A percentile compares a stretch with the other conserved stretches of the same genome.
Evolutionary conservation across 352 stramenopile species (phyloP).

Genomic region (Phytophthora melonis): DNA sequence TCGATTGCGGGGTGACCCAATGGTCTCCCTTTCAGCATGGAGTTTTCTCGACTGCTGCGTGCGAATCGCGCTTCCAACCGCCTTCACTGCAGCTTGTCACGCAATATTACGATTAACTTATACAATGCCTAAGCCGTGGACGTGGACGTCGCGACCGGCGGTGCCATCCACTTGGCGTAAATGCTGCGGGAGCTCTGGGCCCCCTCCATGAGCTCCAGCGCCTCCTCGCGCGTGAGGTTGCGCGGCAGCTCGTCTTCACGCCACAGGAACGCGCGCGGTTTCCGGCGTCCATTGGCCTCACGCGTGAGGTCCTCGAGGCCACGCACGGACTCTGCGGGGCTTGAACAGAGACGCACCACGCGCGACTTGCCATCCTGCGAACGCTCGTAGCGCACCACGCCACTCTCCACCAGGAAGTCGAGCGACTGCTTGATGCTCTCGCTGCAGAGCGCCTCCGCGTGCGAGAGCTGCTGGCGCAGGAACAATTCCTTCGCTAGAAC

Average conservation of each 20-base stretch:
- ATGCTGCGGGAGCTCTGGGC: conserved; percentile 31
- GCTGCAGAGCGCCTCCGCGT: conserved; percentile 79
- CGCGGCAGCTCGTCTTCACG: conserved; percentile 37
- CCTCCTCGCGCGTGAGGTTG: conserved; percentile 40
- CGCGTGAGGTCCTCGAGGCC: conserved; percentile 45
- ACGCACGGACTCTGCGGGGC: neutral
- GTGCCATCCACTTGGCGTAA: conserved; percentile 52
- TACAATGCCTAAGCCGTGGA: conserved; percentile 12
- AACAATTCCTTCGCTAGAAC: conserved; percentile 65
- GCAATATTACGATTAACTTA: conserved; percentile 36
- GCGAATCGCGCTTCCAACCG: neutral
- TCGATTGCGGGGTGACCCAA: no score
- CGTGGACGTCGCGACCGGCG: conserved; percentile 6
- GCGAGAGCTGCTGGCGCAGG: conserved; percentile 44
- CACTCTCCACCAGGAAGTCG: conserved; percentile 66
- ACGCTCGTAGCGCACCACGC: conserved; percentile 45
- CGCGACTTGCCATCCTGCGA: conserved; percentile 39
- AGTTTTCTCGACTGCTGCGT: no score
- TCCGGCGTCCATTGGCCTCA: conserved; percentile 55
- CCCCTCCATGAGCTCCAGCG: conserved; percentile 39
- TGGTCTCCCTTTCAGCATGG: no score
- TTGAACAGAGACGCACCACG: conserved; percentile 39
- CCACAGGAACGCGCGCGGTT: conserved; percentile 60
- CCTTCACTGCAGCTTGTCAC: conserved; percentile 3
- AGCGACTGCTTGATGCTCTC: conserved; percentile 82